These are phyloP conservation scores for Tetrapisispora fleetii DNA, from an alignment of 805 yeast species.

Conservation along the genomic window DNA sequence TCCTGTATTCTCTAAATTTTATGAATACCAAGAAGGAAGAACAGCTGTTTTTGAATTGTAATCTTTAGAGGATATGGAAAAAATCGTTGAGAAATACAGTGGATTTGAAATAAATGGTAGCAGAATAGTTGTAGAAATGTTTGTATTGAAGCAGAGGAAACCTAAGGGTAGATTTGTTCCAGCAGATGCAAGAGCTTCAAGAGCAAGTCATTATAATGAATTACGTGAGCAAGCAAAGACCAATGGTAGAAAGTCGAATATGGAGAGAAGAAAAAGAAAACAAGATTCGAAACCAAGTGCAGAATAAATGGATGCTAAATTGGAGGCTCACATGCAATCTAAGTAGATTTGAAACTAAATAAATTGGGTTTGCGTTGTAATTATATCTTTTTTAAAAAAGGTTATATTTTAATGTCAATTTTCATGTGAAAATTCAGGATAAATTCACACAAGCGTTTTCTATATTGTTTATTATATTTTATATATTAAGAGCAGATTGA, in stretches of 20 bases:
- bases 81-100: constrained; percentile 18
- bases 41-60: constrained; percentile 24
- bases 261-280: background rate
- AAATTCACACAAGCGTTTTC: too few species aligned
- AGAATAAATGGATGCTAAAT: constrained; percentile 25
- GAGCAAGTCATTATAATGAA: constrained; percentile 6
- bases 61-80: constrained; percentile 12
- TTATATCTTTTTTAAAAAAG: too few species aligned
- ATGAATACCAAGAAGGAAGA: constrained; percentile 23
- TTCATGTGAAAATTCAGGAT: too few species aligned
- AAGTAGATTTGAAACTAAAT: background rate
- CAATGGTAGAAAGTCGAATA: too few species aligned
- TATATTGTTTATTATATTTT: too few species aligned
- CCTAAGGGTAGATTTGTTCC: background rate
- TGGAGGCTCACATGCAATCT: constrained; percentile 25
- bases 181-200: background rate
- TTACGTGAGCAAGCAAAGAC: background rate
- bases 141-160: constrained; percentile 6
- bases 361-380: too few species aligned
- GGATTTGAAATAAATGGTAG: constrained; percentile 17
- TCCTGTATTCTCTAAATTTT: constrained; percentile 15
- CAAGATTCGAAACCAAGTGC: constrained; percentile 9
- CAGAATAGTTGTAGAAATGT: constrained; percentile 16
- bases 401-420: too few species aligned
- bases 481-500: too few species aligned